Evolutionary conservation across 148 eudicot genomes (phyloP).

Genomic region (Amaranthus cruentus): DNA sequence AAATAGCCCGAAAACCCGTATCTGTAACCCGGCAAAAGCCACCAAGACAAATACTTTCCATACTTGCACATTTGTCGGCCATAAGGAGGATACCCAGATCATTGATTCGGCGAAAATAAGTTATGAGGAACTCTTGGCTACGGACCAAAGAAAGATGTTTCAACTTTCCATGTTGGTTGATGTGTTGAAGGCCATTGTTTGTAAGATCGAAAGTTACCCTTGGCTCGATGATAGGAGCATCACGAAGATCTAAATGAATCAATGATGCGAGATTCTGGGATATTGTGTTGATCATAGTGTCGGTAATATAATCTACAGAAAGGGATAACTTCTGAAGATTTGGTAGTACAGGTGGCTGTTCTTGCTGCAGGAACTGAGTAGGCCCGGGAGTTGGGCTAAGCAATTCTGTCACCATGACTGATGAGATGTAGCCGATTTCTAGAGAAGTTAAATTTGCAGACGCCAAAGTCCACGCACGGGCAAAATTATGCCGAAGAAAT

Average conservation of each 20-base stretch:
- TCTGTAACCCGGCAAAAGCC: constrained; percentile 95
- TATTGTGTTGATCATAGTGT: constrained; percentile 71
- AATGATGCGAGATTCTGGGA: constrained; percentile 54
- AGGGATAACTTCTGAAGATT: constrained; percentile 65
- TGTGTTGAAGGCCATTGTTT: constrained; percentile 74
- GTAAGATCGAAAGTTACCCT: constrained; percentile 75
- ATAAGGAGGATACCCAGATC: constrained; percentile 86
- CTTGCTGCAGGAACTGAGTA: constrained; percentile 36
- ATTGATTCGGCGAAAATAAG: constrained; percentile 78
- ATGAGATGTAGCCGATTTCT: constrained; percentile 72
- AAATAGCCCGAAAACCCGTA: constrained; percentile 72
- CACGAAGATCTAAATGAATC: constrained; percentile 88
- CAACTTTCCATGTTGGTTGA: constrained; percentile 73
- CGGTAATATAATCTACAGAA: constrained; percentile 90
- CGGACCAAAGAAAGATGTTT: constrained; percentile 82
- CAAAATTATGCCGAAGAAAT: constrained; percentile 70
- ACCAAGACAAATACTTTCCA: constrained; percentile 92
- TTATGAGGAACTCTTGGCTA: constrained; percentile 70
- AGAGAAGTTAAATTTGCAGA: constrained; percentile 61
- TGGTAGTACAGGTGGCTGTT: constrained; percentile 48
- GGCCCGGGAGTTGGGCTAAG: constrained; percentile 58
- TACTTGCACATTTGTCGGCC: constrained; percentile 77
- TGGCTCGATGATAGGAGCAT: constrained; percentile 89
- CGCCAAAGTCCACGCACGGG: constrained; percentile 80
- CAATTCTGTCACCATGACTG: constrained; percentile 78